Base-by-base conservation (phyloP, 768 basidiomycete species). In the Gautieria morchelliformis region DNA sequence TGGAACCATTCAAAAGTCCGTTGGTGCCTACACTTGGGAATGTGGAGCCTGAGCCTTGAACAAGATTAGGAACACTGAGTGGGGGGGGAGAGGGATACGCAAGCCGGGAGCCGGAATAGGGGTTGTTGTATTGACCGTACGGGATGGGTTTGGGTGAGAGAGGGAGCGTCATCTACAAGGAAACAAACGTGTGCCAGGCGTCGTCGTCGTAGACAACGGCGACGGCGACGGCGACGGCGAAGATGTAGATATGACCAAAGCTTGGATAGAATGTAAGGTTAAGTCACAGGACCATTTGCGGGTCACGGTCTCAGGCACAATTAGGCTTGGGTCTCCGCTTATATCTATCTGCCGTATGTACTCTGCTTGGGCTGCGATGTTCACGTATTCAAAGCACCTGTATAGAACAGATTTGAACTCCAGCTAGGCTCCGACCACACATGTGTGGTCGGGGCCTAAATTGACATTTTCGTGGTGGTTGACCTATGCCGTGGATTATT, bases 61-160 rank as follows among this genome's bases (percentile, higher is more conserved):
- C 3, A 24, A 37, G 51, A 9, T 32, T 15, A n/a, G 56, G n/a
- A 19, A 47, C 56, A 33, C 47, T 37, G 24, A 49, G 48, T 20
- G 56, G 56, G 17, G 56, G 56, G 20, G 54, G 54, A 35, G 56
- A 57, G 12, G 56, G 56, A 40, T 57, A 57, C 8, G 56, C 46
- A 5, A 57, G 44, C 35, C 56, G 24, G 19, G 51, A 52, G 33
- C 32, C 51, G 24, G 56, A 39, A 49, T 57, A 57, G 45, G 56
- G 56, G 46, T 57, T 57, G 20, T 55, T 55, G 32, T 57, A 57
- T 50, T 57, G 56, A 20, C 37, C 48, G 17, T 48, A 57, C 35
- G 45, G 45, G 19, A 57, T 57, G 32, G 56, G 56, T 39, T 49
- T 57, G 32, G 56, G 56, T 15, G 56, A 57, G 7, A 57, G 27